Evolutionary conservation across 495 filamentous ascomycete species (phyloP).

Genomic region (Aspergillus hancockii): DNA sequence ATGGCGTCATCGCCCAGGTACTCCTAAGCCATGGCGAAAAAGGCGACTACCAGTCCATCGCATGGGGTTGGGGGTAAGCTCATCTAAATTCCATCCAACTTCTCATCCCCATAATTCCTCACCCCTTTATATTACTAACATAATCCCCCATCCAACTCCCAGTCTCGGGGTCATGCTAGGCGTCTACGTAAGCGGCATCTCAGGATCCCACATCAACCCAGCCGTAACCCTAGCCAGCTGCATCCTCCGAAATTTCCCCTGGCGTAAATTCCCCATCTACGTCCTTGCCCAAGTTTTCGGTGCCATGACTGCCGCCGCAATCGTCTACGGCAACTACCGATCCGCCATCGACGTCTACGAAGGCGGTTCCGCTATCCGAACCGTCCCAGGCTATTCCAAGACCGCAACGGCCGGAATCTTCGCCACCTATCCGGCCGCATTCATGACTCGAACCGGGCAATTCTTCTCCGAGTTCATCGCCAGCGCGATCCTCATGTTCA

Average conservation of each 20-base stretch:
- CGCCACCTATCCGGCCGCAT: slow-evolving; percentile 63
- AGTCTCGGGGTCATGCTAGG: slow-evolving; percentile 64
- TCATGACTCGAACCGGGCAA: slow-evolving; percentile 57
- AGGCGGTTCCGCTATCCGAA: slow-evolving; percentile 53
- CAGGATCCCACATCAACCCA: slow-evolving; percentile 65
- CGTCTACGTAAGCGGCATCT: slow-evolving; percentile 60
- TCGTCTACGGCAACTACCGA: slow-evolving; percentile 60
- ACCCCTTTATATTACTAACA: slow-evolving; percentile 7
- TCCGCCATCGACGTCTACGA: slow-evolving; percentile 56
- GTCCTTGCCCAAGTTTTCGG: slow-evolving; percentile 55
- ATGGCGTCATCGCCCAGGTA: slow-evolving; percentile 63
- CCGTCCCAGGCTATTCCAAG: slow-evolving; percentile 54
- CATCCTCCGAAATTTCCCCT: slow-evolving; percentile 61
- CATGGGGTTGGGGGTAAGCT: slow-evolving; percentile 63
- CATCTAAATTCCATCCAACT: not conserved
- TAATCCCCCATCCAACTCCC: not conserved
- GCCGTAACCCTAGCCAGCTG: slow-evolving; percentile 66
- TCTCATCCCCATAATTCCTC: too few relatives aligned
- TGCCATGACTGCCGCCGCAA: slow-evolving; percentile 53
- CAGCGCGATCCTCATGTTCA: slow-evolving; percentile 62
- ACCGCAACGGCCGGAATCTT: slow-evolving; percentile 66
- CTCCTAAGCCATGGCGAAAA: slow-evolving; percentile 50
- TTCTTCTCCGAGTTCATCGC: slow-evolving; percentile 69
- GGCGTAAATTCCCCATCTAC: slow-evolving; percentile 59
- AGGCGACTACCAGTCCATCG: slow-evolving; percentile 61